These are phyloP conservation scores for Acanthamoeba lenticulata DNA, from an alignment of 208 protist genomes.

Conservation along the genomic window DNA sequence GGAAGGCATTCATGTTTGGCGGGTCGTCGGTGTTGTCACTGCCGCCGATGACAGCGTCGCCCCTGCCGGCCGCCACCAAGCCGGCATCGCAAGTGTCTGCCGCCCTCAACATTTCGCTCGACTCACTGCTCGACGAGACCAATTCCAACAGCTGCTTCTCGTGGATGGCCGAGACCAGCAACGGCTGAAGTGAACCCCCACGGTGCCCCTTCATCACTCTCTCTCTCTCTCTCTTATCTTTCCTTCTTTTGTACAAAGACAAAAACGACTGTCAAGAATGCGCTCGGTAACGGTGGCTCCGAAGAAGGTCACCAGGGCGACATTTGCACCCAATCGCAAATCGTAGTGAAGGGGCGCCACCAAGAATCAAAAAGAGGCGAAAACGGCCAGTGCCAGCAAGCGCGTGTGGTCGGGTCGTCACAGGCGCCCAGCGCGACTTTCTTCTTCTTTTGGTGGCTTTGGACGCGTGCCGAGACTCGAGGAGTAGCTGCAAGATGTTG, in stretches of 20 bases:
- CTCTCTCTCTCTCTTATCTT: not conserved
- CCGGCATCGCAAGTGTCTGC: not conserved
- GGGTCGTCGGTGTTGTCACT: not conserved
- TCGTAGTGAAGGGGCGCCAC: not conserved
- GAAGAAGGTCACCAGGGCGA: too few relatives aligned
- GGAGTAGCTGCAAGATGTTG: not conserved
- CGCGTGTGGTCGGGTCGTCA: too few relatives aligned
- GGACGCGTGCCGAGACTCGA: not conserved
- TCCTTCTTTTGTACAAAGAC: not conserved
- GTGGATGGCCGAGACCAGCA: constrained; percentile 15
- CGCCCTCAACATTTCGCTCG: not conserved
- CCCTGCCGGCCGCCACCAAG: not conserved
- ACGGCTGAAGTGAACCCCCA: not conserved
- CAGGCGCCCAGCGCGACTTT: too few relatives aligned
- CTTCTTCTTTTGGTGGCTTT: not conserved
- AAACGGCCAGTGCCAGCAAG: not conserved
- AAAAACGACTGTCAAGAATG: too few relatives aligned
- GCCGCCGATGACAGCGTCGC: not conserved
- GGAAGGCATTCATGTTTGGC: not conserved
- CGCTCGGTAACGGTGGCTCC: too few relatives aligned
- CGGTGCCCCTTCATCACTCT: not conserved
- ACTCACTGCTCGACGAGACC: constrained; percentile 65
- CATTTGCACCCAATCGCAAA: too few relatives aligned
- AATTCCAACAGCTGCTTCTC: constrained; percentile 70
- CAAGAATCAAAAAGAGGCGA: not conserved